Evolutionary conservation across 306 rosid genomes (phyloP).

Genomic region (Styphnolobium japonicum): DNA sequence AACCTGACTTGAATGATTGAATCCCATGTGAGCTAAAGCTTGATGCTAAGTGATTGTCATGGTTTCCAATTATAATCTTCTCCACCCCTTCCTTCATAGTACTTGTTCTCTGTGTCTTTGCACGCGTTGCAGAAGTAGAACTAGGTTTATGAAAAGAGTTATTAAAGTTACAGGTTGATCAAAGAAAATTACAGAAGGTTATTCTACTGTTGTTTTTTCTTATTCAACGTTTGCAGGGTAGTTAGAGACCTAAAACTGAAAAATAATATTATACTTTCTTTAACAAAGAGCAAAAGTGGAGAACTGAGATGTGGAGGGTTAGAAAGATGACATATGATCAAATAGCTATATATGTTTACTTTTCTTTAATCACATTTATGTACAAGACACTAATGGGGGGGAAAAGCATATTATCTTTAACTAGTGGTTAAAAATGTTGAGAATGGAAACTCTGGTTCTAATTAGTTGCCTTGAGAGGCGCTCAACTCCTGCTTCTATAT

Average conservation of each 20-base stretch:
- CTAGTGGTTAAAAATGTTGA: slow-evolving; percentile 19
- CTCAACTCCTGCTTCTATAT: slow-evolving; percentile 6
- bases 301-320: background rate
- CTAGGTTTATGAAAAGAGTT: background rate
- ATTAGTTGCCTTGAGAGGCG: slow-evolving; percentile 6
- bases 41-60: background rate
- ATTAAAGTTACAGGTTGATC: background rate
- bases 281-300: background rate
- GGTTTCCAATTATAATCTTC: background rate
- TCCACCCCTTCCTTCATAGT: background rate
- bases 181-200: background rate
- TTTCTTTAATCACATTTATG: background rate
- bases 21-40: background rate
- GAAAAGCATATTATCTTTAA: background rate
- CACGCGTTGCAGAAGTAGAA: background rate
- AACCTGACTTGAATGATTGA: background rate
- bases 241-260: no score
- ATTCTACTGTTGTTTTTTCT: background rate
- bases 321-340: background rate
- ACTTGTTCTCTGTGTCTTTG: background rate
- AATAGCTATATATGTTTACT: background rate
- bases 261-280: background rate
- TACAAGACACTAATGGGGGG: background rate
- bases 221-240: background rate
- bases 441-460: slow-evolving; percentile 12